These are phyloP conservation scores for Biscutella laevigata DNA, from an alignment of 441 rosid species.

Conservation along the genomic window DNA sequence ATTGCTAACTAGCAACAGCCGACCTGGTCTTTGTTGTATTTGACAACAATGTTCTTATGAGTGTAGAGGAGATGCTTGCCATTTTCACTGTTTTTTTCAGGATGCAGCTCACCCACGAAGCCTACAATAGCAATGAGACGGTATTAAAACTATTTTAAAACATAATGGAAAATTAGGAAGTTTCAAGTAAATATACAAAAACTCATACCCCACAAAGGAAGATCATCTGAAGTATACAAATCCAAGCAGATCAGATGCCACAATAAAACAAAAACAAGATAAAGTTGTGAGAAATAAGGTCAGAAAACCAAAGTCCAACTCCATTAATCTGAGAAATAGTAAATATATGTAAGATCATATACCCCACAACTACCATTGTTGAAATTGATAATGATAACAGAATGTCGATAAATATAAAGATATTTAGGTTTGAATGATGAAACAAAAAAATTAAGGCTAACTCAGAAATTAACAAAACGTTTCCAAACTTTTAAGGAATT, in stretches of 20 bases:
- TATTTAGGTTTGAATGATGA: background rate
- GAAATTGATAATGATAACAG: background rate
- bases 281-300: constrained; percentile 18
- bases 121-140: constrained; percentile 33
- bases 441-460: background rate
- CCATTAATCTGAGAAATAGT: background rate
- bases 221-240: constrained; percentile 64
- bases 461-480: background rate
- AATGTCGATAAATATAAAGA: background rate
- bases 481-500: background rate
- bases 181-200: constrained; percentile 24
- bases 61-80: constrained; percentile 74
- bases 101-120: constrained; percentile 77
- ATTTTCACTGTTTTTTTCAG: constrained; percentile 68
- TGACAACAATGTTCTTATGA: constrained; percentile 58
- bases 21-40: constrained; percentile 83
- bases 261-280: background rate
- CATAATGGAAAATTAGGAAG: background rate
- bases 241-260: constrained; percentile 25
- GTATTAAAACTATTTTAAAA: constrained; percentile 6
- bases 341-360: background rate
- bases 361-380: background rate
- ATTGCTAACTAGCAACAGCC: constrained; percentile 23
- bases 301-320: constrained; percentile 1
- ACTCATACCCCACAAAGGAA: constrained; percentile 86